Conservation (phyloP, 2,329 filamentous ascomycete species). For the Magnaporthiopsis poae region DNA sequence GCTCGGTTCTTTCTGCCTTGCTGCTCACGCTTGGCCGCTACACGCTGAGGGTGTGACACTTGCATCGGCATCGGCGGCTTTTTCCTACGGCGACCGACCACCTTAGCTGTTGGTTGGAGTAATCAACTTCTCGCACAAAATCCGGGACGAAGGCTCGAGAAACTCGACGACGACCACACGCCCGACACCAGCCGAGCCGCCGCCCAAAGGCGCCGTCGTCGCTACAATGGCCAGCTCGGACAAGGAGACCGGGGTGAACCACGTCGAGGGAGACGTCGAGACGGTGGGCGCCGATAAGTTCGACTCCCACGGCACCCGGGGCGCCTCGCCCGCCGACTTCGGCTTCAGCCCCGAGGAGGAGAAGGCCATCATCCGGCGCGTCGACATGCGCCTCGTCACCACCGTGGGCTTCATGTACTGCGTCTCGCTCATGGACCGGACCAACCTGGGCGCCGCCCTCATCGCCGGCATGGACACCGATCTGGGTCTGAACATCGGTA, state of each 20-base stretch:
- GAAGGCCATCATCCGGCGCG: conserved; percentile 54
- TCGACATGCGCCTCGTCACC: conserved; percentile 57
- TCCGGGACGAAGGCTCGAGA: neutral
- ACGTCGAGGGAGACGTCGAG: conserved; percentile 6
- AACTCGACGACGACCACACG: neutral
- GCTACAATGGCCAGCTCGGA: conserved; percentile 1
- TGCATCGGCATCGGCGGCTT: neutral
- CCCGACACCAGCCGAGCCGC: neutral
- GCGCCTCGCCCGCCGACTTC: conserved; percentile 21
- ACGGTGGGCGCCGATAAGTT: neutral
- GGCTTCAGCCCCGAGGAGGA: conserved; percentile 53
- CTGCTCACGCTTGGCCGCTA: neutral
- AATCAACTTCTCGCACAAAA: too few relatives aligned
- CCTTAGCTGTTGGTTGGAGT: too few relatives aligned
- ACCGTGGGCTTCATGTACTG: conserved; percentile 61
- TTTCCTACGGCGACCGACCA: neutral
- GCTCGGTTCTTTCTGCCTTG: neutral
- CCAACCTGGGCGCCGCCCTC: conserved; percentile 62
- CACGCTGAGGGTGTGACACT: too few relatives aligned
- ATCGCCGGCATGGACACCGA: conserved; percentile 55
- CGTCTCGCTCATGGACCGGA: conserved; percentile 68
- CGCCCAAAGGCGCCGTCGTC: too few relatives aligned
- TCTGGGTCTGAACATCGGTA: conserved; percentile 31
- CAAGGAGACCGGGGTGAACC: conserved; percentile 5
- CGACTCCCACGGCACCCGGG: neutral